A percentile compares a stretch with the other conserved stretches of the same genome.
These are phyloP conservation scores for Trichophyton simii DNA, from an alignment of 2,329 filamentous ascomycete genomes.

Conservation along the genomic window DNA sequence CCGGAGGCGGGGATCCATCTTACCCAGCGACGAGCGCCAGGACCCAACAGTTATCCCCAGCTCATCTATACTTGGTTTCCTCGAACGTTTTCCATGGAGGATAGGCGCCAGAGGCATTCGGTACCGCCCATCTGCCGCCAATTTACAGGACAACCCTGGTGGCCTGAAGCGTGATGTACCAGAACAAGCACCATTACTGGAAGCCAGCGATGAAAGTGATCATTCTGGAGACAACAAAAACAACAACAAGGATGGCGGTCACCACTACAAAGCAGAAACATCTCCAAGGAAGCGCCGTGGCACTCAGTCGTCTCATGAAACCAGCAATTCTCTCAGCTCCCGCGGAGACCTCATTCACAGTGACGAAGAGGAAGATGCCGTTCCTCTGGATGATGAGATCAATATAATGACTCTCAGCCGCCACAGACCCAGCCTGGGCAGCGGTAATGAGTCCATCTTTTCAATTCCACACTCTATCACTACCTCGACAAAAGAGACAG, in stretches of 20 bases:
- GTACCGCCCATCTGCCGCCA: conserved; percentile 83
- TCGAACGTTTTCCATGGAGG: conserved; percentile 72
- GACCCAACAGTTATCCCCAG: conserved; percentile 86
- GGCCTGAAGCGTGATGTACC: conserved; percentile 33
- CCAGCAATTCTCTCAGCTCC: conserved; percentile 74
- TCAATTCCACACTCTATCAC: conserved; percentile 26
- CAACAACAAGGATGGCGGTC: conserved; percentile 23
- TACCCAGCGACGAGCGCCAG: conserved; percentile 38
- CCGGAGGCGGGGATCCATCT: conserved; percentile 44
- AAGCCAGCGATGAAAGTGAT: conserved; percentile 41
- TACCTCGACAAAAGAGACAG: conserved; percentile 37
- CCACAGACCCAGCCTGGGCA: conserved; percentile 39
- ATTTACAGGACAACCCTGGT: conserved; percentile 75
- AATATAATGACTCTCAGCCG: conserved; percentile 61
- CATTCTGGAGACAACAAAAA: conserved; percentile 9
- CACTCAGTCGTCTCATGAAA: conserved; percentile 67
- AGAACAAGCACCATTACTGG: conserved; percentile 58
- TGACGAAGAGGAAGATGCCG: conserved; percentile 83
- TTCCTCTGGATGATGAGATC: conserved; percentile 88
- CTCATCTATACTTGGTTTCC: conserved; percentile 71
- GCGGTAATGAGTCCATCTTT: conserved; percentile 52
- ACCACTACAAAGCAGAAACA: neutral
- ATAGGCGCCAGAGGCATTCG: conserved; percentile 64
- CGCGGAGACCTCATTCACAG: conserved; percentile 84
- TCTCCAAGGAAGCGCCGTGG: conserved; percentile 49